Conservation (phyloP, 805 yeast species). For the Wickerhamomyces mucosus region DNA sequence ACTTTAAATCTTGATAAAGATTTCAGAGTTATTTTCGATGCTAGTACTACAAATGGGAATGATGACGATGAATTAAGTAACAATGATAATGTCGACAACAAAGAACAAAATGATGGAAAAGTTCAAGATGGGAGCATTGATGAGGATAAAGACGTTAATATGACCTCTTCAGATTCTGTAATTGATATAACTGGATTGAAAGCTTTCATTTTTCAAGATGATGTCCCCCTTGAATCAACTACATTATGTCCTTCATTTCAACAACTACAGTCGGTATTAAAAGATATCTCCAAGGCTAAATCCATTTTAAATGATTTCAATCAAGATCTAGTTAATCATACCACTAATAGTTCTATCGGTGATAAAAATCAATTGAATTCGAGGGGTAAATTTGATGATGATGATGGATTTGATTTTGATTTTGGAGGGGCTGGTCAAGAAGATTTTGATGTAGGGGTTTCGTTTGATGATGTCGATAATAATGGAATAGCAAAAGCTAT, state of each 20-base stretch:
- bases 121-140: slow-evolving; percentile 5
- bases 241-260: slow-evolving; percentile 65
- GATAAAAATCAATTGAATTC: background rate
- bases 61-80: slow-evolving; percentile 10
- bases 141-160: slow-evolving; percentile 7
- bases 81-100: slow-evolving; percentile 2
- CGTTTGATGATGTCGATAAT: slow-evolving; percentile 11
- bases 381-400: slow-evolving; percentile 8
- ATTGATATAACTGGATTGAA: slow-evolving; percentile 20
- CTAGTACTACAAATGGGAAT: slow-evolving; percentile 24
- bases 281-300: slow-evolving; percentile 45
- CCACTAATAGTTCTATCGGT: slow-evolving; percentile 13
- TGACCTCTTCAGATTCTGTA: slow-evolving; percentile 11
- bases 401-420: slow-evolving; percentile 11
- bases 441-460: slow-evolving; percentile 15
- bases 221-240: slow-evolving; percentile 14
- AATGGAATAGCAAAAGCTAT: slow-evolving; percentile 15
- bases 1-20: slow-evolving; percentile 44
- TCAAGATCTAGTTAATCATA: slow-evolving; percentile 19
- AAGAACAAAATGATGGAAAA: slow-evolving; percentile 22
- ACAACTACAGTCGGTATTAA: slow-evolving; percentile 48
- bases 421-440: slow-evolving; percentile 15
- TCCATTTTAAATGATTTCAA: slow-evolving; percentile 31
- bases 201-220: slow-evolving; percentile 20
- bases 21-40: slow-evolving; percentile 60